Conservation (phyloP, 306 rosid species). For the Rosa rugosa region DNA sequence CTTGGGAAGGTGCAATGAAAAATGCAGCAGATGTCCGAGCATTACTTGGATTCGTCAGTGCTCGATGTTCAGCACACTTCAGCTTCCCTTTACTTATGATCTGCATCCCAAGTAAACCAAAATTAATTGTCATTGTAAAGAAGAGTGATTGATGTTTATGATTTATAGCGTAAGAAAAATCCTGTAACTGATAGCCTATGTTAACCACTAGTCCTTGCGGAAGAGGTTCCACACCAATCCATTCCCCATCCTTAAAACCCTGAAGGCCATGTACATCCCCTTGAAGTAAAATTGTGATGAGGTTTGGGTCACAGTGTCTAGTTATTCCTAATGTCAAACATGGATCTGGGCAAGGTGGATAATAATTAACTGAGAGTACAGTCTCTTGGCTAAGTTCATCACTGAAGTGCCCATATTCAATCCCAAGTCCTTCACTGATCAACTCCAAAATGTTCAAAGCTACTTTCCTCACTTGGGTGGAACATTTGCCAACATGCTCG, state of each 20-base stretch:
- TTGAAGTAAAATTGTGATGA: conserved; percentile 25
- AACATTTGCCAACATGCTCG: conserved; percentile 14
- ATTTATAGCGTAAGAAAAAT: not conserved
- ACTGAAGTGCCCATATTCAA: not conserved
- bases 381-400: conserved; percentile 7
- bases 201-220: conserved; percentile 50
- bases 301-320: conserved; percentile 28
- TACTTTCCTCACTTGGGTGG: conserved; percentile 21
- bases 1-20: conserved; percentile 4
- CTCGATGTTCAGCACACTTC: not conserved
- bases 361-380: conserved; percentile 7
- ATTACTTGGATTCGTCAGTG: not conserved
- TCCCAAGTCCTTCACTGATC: conserved; percentile 28
- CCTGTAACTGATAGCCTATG: conserved; percentile 45
- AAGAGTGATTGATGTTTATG: not conserved
- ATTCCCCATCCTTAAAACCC: conserved; percentile 45
- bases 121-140: not conserved
- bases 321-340: conserved; percentile 31
- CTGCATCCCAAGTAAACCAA: not conserved
- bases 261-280: conserved; percentile 40
- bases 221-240: conserved; percentile 51
- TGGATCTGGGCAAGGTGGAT: conserved; percentile 35
- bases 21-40: conserved; percentile 13
- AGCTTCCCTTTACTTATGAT: conserved; percentile 5
- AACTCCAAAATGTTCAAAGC: conserved; percentile 19